phyloP scores from a whole-genome alignment of 805 yeast genomes.

The Monosporozyma unispora region DNA sequence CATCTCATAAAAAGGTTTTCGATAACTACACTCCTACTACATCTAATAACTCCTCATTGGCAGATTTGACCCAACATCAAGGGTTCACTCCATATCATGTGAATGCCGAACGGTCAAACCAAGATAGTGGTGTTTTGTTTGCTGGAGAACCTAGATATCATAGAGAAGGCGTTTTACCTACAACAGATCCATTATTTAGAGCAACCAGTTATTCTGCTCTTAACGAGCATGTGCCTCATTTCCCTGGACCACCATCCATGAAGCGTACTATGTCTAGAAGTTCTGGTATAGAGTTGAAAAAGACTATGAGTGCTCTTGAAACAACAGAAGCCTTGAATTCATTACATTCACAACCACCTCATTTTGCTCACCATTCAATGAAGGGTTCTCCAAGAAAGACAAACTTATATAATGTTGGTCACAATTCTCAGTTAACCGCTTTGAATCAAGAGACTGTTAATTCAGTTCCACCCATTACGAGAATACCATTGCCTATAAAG shows the following conservation, averaged over 20 bases:
- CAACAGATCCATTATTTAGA: not conserved
- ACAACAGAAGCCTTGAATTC: not conserved
- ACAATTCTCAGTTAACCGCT: not conserved
- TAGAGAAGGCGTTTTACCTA: not conserved
- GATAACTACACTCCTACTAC: slow-evolving; percentile 62
- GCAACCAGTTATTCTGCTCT: not conserved
- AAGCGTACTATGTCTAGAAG: not conserved
- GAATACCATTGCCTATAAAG: not conserved
- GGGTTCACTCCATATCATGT: slow-evolving; percentile 16
- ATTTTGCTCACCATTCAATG: not conserved
- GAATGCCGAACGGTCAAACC: not conserved
- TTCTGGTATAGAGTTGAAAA: not conserved
- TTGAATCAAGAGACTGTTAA: not conserved
- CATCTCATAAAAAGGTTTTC: slow-evolving; percentile 43
- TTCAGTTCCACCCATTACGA: not conserved
- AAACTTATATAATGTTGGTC: not conserved
- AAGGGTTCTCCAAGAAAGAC: not conserved
- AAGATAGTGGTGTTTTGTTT: not conserved
- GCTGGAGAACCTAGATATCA: not conserved
- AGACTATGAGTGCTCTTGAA: not conserved
- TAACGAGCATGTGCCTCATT: not conserved
- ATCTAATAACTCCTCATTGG: slow-evolving; percentile 45
- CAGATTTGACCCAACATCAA: slow-evolving; percentile 29
- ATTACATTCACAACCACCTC: not conserved
- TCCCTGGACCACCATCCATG: not conserved